A percentile compares a stretch with the other conserved stretches of the same genome.
Conservation (phyloP, 2,329 filamentous ascomycete genomes). For the Botrytis fragariae region DNA sequence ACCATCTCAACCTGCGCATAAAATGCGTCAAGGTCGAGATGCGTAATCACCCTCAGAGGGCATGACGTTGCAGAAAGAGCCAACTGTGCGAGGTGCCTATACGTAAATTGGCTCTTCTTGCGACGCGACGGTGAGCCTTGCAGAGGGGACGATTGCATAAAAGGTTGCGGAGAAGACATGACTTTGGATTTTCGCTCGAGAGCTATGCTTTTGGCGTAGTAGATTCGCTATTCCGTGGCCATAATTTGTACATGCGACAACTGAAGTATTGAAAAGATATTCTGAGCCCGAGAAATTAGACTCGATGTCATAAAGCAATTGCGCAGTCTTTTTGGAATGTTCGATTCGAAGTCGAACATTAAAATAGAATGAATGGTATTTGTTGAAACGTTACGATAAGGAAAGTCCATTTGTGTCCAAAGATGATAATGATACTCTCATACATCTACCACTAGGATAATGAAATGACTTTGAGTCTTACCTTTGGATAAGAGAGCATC, state of each 20-base stretch:
- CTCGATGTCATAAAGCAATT: neutral
- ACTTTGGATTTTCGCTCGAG: neutral
- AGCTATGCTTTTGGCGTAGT: neutral
- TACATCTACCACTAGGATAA: neutral
- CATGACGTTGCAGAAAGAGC: constrained; percentile 67
- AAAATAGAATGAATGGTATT: neutral
- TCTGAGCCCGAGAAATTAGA: neutral
- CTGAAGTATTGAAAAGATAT: neutral
- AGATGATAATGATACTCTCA: neutral
- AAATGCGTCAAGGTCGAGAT: constrained; percentile 95
- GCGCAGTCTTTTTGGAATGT: neutral
- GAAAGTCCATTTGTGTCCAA: neutral
- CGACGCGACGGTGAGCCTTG: constrained; percentile 21
- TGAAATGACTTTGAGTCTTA: neutral
- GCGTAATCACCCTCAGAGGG: constrained; percentile 82
- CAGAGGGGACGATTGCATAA: constrained; percentile 47
- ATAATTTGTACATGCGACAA: neutral
- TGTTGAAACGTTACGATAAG: neutral
- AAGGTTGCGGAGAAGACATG: constrained; percentile 50
- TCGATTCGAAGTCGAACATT: neutral
- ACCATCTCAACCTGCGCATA: constrained; percentile 97
- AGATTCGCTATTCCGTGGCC: neutral
- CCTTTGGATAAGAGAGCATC: neutral
- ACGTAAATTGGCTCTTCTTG: constrained; percentile 72
- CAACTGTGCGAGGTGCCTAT: constrained; percentile 76